Evolutionary conservation across 78 protist species (phyloP).

Genomic region (Speleostelium caveatum): DNA sequence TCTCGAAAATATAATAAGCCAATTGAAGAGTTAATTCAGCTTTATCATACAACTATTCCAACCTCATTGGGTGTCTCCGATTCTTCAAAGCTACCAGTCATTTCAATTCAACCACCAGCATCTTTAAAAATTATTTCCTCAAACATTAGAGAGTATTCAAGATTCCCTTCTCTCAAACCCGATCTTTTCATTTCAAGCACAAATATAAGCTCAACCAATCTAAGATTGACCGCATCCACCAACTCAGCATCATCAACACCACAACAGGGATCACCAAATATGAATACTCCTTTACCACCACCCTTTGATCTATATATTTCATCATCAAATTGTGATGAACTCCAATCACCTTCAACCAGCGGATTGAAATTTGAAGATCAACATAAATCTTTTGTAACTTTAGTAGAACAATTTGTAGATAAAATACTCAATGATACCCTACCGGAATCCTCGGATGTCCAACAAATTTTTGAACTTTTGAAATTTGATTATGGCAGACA

Average conservation of each 20-base stretch:
- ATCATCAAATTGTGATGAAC: too few species aligned
- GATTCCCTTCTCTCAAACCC: constrained; percentile 42
- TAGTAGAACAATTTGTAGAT: constrained; percentile 18
- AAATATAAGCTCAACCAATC: background rate
- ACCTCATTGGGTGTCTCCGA: constrained; percentile 43
- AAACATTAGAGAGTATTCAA: constrained; percentile 14
- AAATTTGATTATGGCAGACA: constrained; percentile 58
- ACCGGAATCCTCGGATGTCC: constrained; percentile 51
- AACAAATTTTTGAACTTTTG: constrained; percentile 44
- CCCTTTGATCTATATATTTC: background rate
- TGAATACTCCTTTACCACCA: background rate
- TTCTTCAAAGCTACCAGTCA: background rate
- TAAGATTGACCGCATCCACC: background rate
- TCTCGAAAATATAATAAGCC: constrained; percentile 23
- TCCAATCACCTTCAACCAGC: background rate
- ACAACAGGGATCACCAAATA: background rate
- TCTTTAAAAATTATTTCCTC: background rate
- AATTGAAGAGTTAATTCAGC: constrained; percentile 34
- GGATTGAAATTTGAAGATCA: constrained; percentile 34
- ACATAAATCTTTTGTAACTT: constrained; percentile 54
- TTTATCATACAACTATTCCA: constrained; percentile 41
- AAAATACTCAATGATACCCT: constrained; percentile 26
- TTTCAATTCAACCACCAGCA: constrained; percentile 1
- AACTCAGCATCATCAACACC: constrained; percentile 14
- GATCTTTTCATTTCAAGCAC: constrained; percentile 1